phyloP scores from a whole-genome alignment of 352 stramenopile species.

The Globisporangium heterothallicum region DNA sequence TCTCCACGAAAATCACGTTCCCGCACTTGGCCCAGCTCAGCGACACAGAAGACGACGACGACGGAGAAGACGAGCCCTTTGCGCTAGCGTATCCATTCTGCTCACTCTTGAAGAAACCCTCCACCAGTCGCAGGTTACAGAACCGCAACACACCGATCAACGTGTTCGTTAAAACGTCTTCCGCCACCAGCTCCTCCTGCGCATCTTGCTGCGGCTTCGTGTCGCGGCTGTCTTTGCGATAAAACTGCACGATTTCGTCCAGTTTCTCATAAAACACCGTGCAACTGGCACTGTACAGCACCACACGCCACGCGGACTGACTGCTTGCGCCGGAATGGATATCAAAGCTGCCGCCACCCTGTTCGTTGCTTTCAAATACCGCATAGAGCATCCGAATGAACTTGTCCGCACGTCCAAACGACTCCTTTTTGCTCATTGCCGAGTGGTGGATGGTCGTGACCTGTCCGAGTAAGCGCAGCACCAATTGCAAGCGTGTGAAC shows the following conservation, averaged over 20 bases:
- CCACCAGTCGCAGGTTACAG: slow-evolving; percentile 73
- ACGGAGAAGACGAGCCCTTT: slow-evolving; percentile 13
- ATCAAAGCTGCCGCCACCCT: background rate
- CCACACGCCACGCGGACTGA: slow-evolving; percentile 53
- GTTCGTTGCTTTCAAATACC: slow-evolving; percentile 43
- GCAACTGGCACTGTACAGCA: slow-evolving; percentile 65
- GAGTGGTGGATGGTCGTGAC: slow-evolving; percentile 65
- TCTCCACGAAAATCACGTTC: slow-evolving; percentile 80
- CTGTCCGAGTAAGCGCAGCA: slow-evolving; percentile 51
- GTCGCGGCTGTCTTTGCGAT: slow-evolving; percentile 22
- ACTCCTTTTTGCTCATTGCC: slow-evolving; percentile 34
- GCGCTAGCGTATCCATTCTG: slow-evolving; percentile 9
- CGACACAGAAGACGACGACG: slow-evolving; percentile 14
- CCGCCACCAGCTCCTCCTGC: slow-evolving; percentile 22
- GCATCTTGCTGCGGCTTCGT: slow-evolving; percentile 2
- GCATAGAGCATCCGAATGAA: slow-evolving; percentile 50
- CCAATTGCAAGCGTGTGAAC: slow-evolving; percentile 64
- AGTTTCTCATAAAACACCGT: slow-evolving; percentile 79
- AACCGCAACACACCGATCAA: slow-evolving; percentile 63
- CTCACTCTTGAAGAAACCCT: slow-evolving; percentile 60
- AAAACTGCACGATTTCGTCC: slow-evolving; percentile 73
- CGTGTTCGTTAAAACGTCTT: slow-evolving; percentile 58
- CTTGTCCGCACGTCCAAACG: slow-evolving; percentile 40
- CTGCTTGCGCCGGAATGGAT: slow-evolving; percentile 24
- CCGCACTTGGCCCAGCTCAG: slow-evolving; percentile 79